These are phyloP conservation scores for Vigna reflexopilosa DNA, from an alignment of 306 rosid genomes.

Conservation along the genomic window DNA sequence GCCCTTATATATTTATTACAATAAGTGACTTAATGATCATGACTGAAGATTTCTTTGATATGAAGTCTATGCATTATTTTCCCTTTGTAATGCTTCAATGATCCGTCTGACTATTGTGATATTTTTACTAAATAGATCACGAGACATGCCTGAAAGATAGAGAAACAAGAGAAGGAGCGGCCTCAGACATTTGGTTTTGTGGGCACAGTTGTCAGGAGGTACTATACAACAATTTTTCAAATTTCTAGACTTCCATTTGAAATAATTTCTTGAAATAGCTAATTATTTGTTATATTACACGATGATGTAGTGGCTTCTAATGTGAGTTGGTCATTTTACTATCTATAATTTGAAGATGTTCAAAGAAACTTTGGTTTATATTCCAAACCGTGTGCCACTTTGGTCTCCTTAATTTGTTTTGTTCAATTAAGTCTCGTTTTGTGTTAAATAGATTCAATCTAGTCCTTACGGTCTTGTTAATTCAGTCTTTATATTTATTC, in stretches of 20 bases:
- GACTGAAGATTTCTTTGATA: conserved; percentile 24
- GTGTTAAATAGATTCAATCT: too few relatives aligned
- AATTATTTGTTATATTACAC: conserved; percentile 36
- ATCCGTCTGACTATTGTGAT: conserved; percentile 43
- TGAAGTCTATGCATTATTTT: conserved; percentile 22
- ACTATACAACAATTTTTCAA: conserved; percentile 36
- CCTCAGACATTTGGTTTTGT: conserved; percentile 75
- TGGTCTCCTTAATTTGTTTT: too few relatives aligned
- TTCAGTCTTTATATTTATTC: too few relatives aligned
- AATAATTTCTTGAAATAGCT: conserved; percentile 38
- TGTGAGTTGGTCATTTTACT: conserved; percentile 28
- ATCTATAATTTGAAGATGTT: conserved; percentile 26
- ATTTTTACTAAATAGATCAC: conserved; percentile 71
- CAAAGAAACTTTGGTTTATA: conserved; percentile 32
- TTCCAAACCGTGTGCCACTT: conserved; percentile 17
- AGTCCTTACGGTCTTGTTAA: too few relatives aligned
- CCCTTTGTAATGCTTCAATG: conserved; percentile 40
- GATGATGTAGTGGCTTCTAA: conserved; percentile 18
- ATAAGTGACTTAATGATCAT: conserved; percentile 8
- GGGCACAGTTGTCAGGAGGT: conserved; percentile 85
- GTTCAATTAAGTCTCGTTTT: too few relatives aligned
- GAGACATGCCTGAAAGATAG: conserved; percentile 64
- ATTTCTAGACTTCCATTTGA: conserved; percentile 36
- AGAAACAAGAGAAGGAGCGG: conserved; percentile 53
- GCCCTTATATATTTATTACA: not conserved